phyloP scores from a whole-genome alignment of 345 rosid species.

The Eucalyptus guilfoylei region DNA sequence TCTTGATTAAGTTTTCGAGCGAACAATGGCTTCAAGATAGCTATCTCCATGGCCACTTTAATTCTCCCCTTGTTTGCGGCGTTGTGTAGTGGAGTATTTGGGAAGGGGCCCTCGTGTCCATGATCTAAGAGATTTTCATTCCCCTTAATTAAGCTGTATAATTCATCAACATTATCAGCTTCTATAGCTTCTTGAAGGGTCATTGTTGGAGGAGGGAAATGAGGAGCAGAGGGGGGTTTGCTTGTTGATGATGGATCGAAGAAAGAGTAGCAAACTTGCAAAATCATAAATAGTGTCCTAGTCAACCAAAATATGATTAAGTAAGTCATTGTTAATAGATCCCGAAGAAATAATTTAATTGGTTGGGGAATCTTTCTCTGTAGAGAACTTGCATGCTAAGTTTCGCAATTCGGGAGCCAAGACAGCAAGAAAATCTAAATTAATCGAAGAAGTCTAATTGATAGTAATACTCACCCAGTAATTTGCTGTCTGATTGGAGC shows the following conservation, averaged over 20 bases:
- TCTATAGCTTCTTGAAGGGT: background rate
- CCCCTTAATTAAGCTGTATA: background rate
- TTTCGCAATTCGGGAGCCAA: background rate
- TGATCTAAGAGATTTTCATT: background rate
- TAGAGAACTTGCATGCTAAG: background rate
- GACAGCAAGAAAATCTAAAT: background rate
- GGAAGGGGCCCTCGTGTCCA: background rate
- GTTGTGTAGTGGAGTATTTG: background rate
- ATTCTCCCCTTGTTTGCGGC: background rate
- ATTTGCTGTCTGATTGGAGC: background rate
- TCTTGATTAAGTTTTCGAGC: background rate
- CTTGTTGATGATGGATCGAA: background rate
- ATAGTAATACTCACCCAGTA: too few species aligned
- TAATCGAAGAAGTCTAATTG: too few species aligned
- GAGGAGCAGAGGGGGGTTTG: background rate
- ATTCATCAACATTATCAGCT: background rate
- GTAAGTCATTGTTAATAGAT: background rate
- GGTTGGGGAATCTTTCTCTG: background rate
- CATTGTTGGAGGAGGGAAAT: background rate
- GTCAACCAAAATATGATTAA: accelerated
- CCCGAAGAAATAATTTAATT: background rate
- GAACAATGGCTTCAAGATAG: background rate
- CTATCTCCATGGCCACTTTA: background rate
- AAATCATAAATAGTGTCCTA: too few species aligned
- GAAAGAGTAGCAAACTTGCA: background rate